phyloP scores from a whole-genome alignment of 148 eudicot genomes.

The Dysphania ambrosioides region DNA sequence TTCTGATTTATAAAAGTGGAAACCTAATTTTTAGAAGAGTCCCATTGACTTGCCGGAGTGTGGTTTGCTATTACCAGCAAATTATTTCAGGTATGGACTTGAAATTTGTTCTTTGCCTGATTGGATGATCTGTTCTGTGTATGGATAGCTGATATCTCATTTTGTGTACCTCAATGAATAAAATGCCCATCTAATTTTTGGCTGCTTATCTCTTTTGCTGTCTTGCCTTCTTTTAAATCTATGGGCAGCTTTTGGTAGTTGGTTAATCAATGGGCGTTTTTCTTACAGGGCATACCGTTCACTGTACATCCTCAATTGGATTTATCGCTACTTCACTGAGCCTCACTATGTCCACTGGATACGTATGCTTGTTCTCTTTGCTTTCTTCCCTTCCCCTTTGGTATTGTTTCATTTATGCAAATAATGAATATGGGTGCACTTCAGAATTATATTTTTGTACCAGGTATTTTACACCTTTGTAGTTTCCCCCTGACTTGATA shows the following conservation, averaged over 20 bases:
- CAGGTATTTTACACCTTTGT: neutral
- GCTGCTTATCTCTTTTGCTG: neutral
- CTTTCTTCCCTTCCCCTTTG: neutral
- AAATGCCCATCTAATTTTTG: neutral
- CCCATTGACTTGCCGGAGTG: neutral
- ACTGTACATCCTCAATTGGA: constrained; percentile 87
- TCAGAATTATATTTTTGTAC: neutral
- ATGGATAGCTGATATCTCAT: neutral
- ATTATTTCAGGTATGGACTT: neutral
- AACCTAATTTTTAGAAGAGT: neutral
- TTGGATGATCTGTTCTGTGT: neutral
- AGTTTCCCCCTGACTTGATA: neutral
- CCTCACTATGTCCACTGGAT: constrained; percentile 95
- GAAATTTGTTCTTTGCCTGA: neutral
- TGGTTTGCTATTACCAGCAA: neutral
- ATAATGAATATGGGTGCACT: neutral
- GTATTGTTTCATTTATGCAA: neutral
- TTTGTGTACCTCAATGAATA: neutral
- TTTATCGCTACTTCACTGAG: constrained; percentile 93
- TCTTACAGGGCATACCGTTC: constrained; percentile 83
- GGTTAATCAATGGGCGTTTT: neutral
- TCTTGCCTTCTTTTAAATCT: neutral
- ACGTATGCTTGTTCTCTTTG: constrained; percentile 49
- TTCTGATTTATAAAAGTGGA: neutral
- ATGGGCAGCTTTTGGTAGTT: neutral